These are phyloP conservation scores for Trichoderma afroharzianum DNA, from an alignment of 2,329 filamentous ascomycete species.

Conservation along the genomic window DNA sequence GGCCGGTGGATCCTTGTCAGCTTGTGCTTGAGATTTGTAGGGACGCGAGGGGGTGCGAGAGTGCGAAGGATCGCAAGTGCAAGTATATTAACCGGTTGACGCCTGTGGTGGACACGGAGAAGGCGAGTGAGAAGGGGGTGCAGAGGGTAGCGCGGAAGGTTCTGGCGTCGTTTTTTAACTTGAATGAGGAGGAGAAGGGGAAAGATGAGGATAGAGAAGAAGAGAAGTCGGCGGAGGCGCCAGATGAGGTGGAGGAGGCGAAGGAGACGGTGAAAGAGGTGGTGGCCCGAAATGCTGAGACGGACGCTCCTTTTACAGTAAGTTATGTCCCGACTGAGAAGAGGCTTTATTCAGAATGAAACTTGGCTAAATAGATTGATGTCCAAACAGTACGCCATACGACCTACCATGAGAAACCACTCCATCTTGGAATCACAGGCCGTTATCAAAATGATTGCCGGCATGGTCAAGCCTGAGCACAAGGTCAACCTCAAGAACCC, in stretches of 20 bases:
- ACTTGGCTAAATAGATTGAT: neutral
- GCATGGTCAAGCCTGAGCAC: conserved; percentile 61
- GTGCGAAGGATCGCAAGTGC: conserved; percentile 43
- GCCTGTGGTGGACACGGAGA: conserved; percentile 52
- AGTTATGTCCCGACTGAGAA: conserved; percentile 24
- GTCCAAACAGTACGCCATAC: conserved; percentile 69
- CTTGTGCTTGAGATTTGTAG: conserved; percentile 54
- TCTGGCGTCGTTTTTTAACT: conserved; percentile 59
- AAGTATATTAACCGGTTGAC: conserved; percentile 59
- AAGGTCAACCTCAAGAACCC: conserved; percentile 75
- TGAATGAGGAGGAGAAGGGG: conserved; percentile 32
- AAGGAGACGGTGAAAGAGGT: conserved; percentile 12
- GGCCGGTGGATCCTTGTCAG: conserved; percentile 53
- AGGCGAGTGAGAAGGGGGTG: conserved; percentile 66
- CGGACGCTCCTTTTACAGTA: conserved; percentile 39
- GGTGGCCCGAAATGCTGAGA: conserved; percentile 12
- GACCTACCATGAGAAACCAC: conserved; percentile 73
- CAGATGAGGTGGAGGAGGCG: conserved; percentile 34
- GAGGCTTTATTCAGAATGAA: too few relatives aligned
- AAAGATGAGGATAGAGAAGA: neutral
- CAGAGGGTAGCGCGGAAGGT: conserved; percentile 61
- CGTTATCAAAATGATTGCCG: conserved; percentile 69
- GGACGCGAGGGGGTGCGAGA: conserved; percentile 46
- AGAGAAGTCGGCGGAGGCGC: conserved; percentile 45
- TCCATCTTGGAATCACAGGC: conserved; percentile 62